A percentile compares a stretch with the other conserved stretches of the same genome.
Conservation (phyloP, 352 stramenopile genomes). For the Peronospora belbahrii region DNA sequence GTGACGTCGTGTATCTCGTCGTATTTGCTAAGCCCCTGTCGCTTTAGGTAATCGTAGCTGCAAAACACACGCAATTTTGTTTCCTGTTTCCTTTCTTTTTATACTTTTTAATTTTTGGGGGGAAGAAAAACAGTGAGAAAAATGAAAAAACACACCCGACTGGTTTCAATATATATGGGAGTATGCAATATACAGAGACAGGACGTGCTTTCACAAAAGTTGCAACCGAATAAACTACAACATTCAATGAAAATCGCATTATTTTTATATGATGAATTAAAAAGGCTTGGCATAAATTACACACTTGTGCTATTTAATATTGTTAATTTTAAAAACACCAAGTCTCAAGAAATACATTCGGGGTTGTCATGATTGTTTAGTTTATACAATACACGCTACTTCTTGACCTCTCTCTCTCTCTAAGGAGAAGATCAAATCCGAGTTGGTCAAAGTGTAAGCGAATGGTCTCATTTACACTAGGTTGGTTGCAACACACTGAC, state of each 20-base stretch:
- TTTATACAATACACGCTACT: not conserved
- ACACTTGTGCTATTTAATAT: conserved; percentile 3
- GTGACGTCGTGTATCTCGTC: conserved; percentile 6
- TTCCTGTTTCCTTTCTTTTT: conserved; percentile 10
- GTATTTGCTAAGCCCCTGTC: conserved; percentile 12
- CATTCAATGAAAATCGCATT: too few relatives aligned
- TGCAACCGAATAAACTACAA: too few relatives aligned
- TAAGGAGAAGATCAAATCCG: not conserved
- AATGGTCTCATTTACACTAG: not conserved
- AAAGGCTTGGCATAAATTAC: too few relatives aligned
- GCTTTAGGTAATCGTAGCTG: conserved; percentile 2
- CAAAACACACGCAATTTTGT: conserved; percentile 1
- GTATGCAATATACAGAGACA: conserved; percentile 6
- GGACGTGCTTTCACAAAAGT: too few relatives aligned
- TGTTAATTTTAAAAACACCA: not conserved
- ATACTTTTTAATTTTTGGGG: not conserved
- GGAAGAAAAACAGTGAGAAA: conserved; percentile 10
- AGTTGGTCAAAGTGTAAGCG: not conserved
- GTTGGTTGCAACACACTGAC: not conserved
- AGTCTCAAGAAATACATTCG: too few relatives aligned
- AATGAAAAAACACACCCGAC: conserved; percentile 18
- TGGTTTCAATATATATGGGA: conserved; percentile 12
- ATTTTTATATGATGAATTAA: too few relatives aligned
- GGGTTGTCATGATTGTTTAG: not conserved
- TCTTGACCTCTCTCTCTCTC: not conserved